phyloP scores from a whole-genome alignment of 495 filamentous ascomycete genomes.

The Bombardia bombarda region DNA sequence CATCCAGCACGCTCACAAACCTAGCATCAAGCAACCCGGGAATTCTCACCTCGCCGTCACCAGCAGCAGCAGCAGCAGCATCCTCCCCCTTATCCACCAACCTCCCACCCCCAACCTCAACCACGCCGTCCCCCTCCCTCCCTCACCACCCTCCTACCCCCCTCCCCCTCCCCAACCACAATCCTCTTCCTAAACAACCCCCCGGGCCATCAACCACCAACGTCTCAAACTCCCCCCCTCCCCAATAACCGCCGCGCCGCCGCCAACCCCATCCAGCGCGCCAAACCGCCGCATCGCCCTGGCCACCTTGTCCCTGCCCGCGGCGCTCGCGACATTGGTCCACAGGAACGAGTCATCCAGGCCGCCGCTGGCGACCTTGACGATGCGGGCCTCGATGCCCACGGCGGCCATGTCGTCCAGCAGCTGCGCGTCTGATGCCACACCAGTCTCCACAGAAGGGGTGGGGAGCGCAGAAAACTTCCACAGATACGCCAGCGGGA shows the following conservation, averaged over 20 bases:
- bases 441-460: constrained; percentile 2
- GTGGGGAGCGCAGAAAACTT: constrained; percentile 68
- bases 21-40: constrained; percentile 38
- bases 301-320: constrained; percentile 45
- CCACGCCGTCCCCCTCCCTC: constrained; percentile 69
- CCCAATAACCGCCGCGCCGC: constrained; percentile 65
- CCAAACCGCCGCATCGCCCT: constrained; percentile 64
- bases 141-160: constrained; percentile 41
- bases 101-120: constrained; percentile 50
- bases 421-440: constrained; percentile 43
- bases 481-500: constrained; percentile 83
- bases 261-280: no score
- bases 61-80: neutral
- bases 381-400: constrained; percentile 73
- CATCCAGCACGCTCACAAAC: constrained; percentile 29
- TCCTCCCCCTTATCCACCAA: constrained; percentile 41
- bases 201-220: constrained; percentile 74
- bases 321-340: constrained; percentile 59
- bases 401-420: constrained; percentile 73
- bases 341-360: constrained; percentile 76
- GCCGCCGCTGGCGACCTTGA: constrained; percentile 91
- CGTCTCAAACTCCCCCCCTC: constrained; percentile 98
- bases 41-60: constrained; percentile 28
- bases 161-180: constrained; percentile 46
- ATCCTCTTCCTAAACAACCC: constrained; percentile 66